Percentiles rank a stretch among this genome's conserved stretches.
phyloP scores from a whole-genome alignment of 2,329 filamentous ascomycete genomes.

The Thielaviopsis ethacetica region DNA sequence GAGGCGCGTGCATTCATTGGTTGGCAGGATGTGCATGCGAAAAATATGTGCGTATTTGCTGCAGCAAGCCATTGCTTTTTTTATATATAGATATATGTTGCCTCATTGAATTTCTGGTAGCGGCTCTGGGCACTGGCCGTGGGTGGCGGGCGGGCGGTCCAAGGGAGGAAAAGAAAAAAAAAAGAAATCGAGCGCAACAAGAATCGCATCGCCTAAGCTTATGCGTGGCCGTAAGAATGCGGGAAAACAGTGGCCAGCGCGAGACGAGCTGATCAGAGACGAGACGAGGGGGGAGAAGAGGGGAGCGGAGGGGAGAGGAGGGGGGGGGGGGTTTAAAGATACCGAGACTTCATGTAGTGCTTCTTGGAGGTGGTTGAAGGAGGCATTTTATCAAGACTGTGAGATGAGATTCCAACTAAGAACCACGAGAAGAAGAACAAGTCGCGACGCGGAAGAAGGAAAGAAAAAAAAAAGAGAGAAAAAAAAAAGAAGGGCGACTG shows the following conservation, averaged over 20 bases:
- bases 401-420: not conserved
- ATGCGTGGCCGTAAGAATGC: not conserved
- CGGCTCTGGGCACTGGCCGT: not conserved
- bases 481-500: not conserved
- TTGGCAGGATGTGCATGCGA: too few relatives aligned
- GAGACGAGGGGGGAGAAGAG: not conserved
- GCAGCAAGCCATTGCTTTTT: too few relatives aligned
- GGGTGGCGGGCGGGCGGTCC: too few relatives aligned
- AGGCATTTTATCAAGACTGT: not conserved
- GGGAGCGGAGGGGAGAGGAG: not conserved
- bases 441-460: not conserved
- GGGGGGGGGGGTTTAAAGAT: not conserved
- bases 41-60: too few relatives aligned
- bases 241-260: not conserved
- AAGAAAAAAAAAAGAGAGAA: not conserved
- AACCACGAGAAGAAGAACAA: not conserved
- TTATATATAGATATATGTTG: too few relatives aligned
- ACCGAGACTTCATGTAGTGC: not conserved
- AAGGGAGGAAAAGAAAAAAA: not conserved
- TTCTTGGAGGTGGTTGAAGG: not conserved
- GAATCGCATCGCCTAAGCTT: not conserved
- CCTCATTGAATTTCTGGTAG: too few relatives aligned
- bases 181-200: too few relatives aligned
- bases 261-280: not conserved
- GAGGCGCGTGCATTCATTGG: not conserved